Evolutionary conservation across 164 flowering plant species (phyloP), one percentile per base, ranked within the genome.

Genomic region (Kalanchoe fedtschenkoi): DNA sequence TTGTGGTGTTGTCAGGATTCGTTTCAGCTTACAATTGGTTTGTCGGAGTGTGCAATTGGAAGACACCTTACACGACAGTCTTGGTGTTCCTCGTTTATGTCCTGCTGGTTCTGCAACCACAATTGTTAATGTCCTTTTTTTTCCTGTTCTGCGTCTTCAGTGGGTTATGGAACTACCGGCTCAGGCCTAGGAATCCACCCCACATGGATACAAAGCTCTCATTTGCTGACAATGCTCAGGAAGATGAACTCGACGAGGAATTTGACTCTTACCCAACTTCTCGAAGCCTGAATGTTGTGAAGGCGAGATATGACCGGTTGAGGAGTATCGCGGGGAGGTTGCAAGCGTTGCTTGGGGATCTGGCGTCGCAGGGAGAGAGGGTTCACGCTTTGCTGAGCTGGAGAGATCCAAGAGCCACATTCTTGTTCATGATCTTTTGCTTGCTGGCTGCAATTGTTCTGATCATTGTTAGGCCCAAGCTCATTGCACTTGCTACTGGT

Each of bases 391-490:
- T 79, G 66, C 72, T 79, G 16, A 79, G 80, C 67, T 79, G 83
- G 83, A 38, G 83, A 33, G 83, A 79, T 62, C 83, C 83, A 2
- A 71, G 83, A 59, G 83, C 80, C 26, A 76, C 83, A 2, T 74
- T 78, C 0, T 67, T 79, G 32, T 79, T 79, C 62, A 71, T 79
- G 42, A 24, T 77, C 2, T 79, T 79, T 69, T 79, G 78, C 57
- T 62, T 77, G 69, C 29, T 79, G 47, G 78, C 80, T 47, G 80
- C 83, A 4, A 47, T 79, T 46, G 70, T 74, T 34, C 53, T 77
- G 15, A 74, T 72, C 64, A 71, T 77, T 26, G 72, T 77, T 1
- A 78, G 76, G 1, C 75, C 75, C 68, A 75, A 74, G 54, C 74
- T 74, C 32, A 72, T 77, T 53, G 74, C 77, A 4, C 71, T 77